phyloP scores from a whole-genome alignment of 495 filamentous ascomycete species.

The Hypomontagnella submonticulosa region DNA sequence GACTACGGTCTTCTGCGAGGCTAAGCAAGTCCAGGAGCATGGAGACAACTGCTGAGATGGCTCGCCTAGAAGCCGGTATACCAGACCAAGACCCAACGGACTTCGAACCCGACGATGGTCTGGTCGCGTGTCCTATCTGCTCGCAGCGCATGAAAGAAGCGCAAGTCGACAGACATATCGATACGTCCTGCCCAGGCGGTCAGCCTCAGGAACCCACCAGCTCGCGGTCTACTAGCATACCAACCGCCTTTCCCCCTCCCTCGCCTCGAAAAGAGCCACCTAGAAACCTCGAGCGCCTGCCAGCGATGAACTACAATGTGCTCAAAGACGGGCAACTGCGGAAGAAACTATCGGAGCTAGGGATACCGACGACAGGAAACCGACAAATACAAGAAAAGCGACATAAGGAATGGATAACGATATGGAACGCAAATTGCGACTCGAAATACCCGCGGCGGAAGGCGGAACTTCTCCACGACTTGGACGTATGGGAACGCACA shows the following conservation, averaged over 20 bases:
- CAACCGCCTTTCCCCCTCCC: constrained; percentile 28
- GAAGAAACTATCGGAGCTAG: constrained; percentile 83
- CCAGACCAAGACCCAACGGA: constrained; percentile 46
- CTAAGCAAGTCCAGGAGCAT: constrained; percentile 52
- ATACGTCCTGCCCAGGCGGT: constrained; percentile 63
- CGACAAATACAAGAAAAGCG: constrained; percentile 75
- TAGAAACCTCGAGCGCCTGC: constrained; percentile 65
- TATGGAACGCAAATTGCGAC: constrained; percentile 98
- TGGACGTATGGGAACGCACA: constrained; percentile 86
- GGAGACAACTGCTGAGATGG: constrained; percentile 51
- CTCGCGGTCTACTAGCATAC: constrained; percentile 44
- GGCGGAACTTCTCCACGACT: constrained; percentile 75
- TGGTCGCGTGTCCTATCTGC: constrained; percentile 87
- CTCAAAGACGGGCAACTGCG: constrained; percentile 78
- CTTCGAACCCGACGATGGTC: constrained; percentile 70
- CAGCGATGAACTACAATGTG: constrained; percentile 81
- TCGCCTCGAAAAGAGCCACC: constrained; percentile 27
- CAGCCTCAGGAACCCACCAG: constrained; percentile 41
- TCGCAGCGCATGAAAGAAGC: constrained; percentile 76
- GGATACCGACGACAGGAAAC: constrained; percentile 77
- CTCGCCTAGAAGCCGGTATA: constrained; percentile 49
- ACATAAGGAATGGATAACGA: constrained; percentile 92
- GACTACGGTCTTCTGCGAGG: constrained; percentile 58
- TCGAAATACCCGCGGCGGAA: constrained; percentile 75
- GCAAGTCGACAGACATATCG: constrained; percentile 82